These are phyloP conservation scores for Pouteria campechiana DNA, from an alignment of 179 eudicot species.

Conservation along the genomic window DNA sequence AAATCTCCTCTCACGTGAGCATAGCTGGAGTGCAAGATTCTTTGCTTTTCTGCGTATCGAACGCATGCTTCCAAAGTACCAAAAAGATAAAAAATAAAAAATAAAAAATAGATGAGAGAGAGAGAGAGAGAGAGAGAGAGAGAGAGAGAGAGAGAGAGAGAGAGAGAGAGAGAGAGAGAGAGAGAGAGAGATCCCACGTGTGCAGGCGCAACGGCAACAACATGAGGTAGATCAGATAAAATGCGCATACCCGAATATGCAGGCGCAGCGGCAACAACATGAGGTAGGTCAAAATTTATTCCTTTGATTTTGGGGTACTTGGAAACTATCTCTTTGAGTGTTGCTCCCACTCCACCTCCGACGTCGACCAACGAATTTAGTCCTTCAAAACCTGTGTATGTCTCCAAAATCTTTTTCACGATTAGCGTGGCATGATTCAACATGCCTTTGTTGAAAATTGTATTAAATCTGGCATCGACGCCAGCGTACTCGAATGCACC, in stretches of 20 bases:
- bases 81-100: too few relatives aligned
- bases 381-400: slow-evolving; percentile 35
- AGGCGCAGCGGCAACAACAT: slow-evolving; percentile 42
- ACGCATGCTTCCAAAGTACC: too few relatives aligned
- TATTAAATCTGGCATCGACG: slow-evolving; percentile 46
- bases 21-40: too few relatives aligned
- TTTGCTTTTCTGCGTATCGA: too few relatives aligned
- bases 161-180: too few relatives aligned
- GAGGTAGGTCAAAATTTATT: slow-evolving; percentile 45
- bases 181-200: too few relatives aligned
- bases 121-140: too few relatives aligned
- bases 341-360: slow-evolving; percentile 48
- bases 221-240: slow-evolving; percentile 44
- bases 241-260: slow-evolving; percentile 26
- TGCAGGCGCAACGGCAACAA: slow-evolving; percentile 37
- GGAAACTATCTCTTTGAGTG: slow-evolving; percentile 29
- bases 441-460: slow-evolving; percentile 42
- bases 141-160: too few relatives aligned
- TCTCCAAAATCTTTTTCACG: slow-evolving; percentile 44
- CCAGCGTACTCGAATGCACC: slow-evolving; percentile 52
- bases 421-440: slow-evolving; percentile 39
- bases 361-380: slow-evolving; percentile 32
- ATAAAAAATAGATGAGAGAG: too few relatives aligned
- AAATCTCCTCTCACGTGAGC: too few relatives aligned
- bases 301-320: slow-evolving; percentile 42